Evolutionary conservation across 73 alveolate genomes (phyloP).

Genomic region (Tetrahymena malaccensis): DNA sequence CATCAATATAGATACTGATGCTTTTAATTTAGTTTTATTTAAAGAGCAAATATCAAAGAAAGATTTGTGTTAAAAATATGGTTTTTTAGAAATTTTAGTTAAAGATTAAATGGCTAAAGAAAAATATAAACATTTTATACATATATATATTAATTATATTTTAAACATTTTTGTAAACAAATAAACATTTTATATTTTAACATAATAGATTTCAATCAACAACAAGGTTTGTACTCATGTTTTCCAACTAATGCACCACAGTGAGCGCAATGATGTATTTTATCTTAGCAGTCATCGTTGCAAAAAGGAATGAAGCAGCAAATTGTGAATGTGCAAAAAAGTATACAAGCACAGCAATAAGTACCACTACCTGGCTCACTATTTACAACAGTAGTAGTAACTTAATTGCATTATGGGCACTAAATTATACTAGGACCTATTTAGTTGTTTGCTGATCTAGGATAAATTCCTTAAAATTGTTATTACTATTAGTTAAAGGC

Average conservation of each 20-base stretch:
- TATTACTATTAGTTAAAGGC: neutral
- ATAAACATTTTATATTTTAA: neutral
- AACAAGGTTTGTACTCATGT: neutral
- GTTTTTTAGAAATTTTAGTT: no score
- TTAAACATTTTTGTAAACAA: neutral
- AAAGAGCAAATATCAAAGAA: no score
- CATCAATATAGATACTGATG: no score
- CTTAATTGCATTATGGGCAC: neutral
- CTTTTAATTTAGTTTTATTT: no score
- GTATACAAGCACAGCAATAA: neutral
- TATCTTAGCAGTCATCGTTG: neutral
- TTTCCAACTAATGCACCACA: neutral
- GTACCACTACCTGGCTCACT: neutral
- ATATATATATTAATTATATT: neutral
- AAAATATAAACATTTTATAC: neutral
- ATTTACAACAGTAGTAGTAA: neutral
- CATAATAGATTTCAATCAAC: neutral
- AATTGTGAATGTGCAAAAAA: neutral
- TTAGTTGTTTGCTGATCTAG: neutral
- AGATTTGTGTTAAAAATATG: no score
- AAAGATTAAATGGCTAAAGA: no score
- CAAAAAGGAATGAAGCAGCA: neutral
- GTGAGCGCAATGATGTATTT: neutral
- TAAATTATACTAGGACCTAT: neutral
- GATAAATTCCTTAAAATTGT: neutral